Base-by-base conservation (phyloP, 192 early-diverging fungal species). In the Umbelopsis vinacea region DNA sequence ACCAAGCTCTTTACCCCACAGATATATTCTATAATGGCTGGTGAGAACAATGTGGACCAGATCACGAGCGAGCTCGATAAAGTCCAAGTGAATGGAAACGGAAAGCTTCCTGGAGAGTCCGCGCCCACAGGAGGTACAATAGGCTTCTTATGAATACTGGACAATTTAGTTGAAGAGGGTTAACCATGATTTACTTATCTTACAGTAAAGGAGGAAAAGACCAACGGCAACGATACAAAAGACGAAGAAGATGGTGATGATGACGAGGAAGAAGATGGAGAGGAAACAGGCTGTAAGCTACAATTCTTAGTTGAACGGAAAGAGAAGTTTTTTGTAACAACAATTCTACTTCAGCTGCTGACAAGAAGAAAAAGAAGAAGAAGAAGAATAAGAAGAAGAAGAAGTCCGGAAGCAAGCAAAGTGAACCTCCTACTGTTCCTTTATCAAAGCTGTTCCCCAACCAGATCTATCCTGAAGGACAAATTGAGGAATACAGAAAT, bases 401-500 rank as follows among this genome's bases (percentile, higher is more conserved):
- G 80, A 86, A 86, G 69, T 86, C 84, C 74, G 82, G 83, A 67
- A 76, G 83, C 60, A 81, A 80, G 4, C 92, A 93, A 70, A 88
- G 89, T 0, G 86, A 88, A 46, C 86, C 89, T 21, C 87, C 90
- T 4, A 83, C 88, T 21, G 86, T 92, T 53, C 95, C 96, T 2
- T 86, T 99, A 6, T 87, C 93, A 6, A 86, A 94, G 77, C 82
- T 98, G 38, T 98, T 92, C 82, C 82, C 87, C 47, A 85, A 90
- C 80, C 82, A 84, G 67, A 82, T 85, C 40, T 99, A 91, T 81
- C 93, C 96, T 1, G 87, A 85, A 37, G 96, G 96, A 69, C 88
- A 97, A 80, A 80, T 92, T 38, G 83, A 86, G 75, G 89, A 97
- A 33, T 99, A 99, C 83, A 81, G 82, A 24, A 90, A 98, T 68